Base-by-base conservation (phyloP, 2,329 filamentous ascomycete species). In the Pseudogymnoascus sp. region DNA sequence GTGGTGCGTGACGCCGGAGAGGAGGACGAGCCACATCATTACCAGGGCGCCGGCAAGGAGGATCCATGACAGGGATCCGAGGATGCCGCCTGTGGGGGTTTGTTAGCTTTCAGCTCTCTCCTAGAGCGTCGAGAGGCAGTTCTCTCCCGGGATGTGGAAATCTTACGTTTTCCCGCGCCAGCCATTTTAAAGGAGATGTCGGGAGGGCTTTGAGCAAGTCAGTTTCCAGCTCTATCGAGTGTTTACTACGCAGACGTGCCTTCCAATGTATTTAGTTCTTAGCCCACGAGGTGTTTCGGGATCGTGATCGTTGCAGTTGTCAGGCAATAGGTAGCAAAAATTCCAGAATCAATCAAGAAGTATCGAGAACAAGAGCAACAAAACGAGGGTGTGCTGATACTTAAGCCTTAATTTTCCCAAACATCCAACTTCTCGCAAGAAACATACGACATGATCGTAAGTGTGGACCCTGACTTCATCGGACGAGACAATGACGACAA, bases 11-110 rank as follows among this genome's bases (percentile, higher is more conserved):
- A 77, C 78, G 64, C 87, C 87, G 42, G 81, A 85, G 48, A 89
- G 78, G 59, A 89, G 77, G 65, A 86, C 82, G 68, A 89, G 80
- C 74, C 89, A 83, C 68, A 87, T 81, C 65, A 90, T 74, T 29
- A 89, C 74, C 60, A 87, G 76, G 60, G 84, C 81, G 48, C 79
- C 84, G 52, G 82, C 84, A 65, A 86, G 79, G 65, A 89, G 77
- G 68, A 88, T 74, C 63, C 88, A 76, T 72, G 85, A 85, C 58
- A 79, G 65, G 55, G 84, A 72, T 67, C 79, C 82, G 69, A 87
- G 74, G 58, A 80, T 62, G 62, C 80, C 79, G 70, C 84, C 84
- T 87, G 69, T 35, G 37, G 29, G 9, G 29, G 27, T 48, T 12
- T 21, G 12, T 48, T 48, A 48, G 42, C 42, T 25, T 5, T 21